phyloP scores from a whole-genome alignment of 2,329 filamentous ascomycete species.

The Fusarium subtropicale region DNA sequence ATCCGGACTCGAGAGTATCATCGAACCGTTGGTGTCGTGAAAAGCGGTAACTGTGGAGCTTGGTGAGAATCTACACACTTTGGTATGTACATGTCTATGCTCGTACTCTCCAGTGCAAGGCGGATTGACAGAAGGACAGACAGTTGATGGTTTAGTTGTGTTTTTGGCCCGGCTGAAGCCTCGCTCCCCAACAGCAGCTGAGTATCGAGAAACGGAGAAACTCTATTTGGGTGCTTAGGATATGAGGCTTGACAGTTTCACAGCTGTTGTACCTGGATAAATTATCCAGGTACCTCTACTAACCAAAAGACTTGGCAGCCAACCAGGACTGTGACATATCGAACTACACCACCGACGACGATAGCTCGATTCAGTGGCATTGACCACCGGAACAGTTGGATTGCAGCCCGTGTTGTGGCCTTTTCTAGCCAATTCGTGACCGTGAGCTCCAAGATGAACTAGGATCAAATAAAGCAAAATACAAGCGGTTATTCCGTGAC shows the following conservation, averaged over 20 bases:
- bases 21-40: neutral
- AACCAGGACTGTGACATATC: neutral
- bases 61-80: neutral
- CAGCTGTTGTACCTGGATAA: neutral
- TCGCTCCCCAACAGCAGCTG: neutral
- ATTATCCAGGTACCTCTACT: neutral
- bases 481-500: constrained; percentile 19
- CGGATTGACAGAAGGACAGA: neutral
- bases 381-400: neutral
- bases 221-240: neutral
- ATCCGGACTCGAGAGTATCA: neutral
- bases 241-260: neutral
- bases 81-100: neutral
- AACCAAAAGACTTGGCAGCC: neutral
- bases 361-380: neutral
- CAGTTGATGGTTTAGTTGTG: constrained; percentile 1
- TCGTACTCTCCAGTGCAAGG: constrained; percentile 12
- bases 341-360: neutral
- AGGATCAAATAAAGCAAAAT: neutral
- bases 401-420: neutral
- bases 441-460: neutral
- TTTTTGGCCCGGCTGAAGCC: neutral
- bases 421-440: neutral
- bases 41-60: constrained; percentile 10
- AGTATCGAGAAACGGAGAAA: neutral